Conservation (phyloP, 1,284 basidiomycete species). For the Ustilago shanxiensis region DNA sequence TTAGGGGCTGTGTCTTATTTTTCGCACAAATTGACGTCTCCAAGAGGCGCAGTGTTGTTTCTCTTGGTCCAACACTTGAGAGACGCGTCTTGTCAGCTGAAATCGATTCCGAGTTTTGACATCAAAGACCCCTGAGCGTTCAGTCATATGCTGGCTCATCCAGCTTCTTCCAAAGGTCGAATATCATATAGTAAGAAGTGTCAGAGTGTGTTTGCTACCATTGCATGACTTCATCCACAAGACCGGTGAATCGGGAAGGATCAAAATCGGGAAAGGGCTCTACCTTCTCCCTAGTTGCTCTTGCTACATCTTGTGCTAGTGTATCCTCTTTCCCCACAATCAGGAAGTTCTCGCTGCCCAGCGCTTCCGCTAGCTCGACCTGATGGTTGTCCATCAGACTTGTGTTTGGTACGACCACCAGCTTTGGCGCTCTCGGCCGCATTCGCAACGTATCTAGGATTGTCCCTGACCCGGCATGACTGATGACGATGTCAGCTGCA, state of each 20-base stretch:
- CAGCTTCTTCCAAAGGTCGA: background rate
- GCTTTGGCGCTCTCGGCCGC: constrained; percentile 73
- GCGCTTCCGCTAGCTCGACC: constrained; percentile 82
- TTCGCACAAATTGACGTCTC: constrained; percentile 25
- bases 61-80: constrained; percentile 19
- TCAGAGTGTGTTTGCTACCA: constrained; percentile 5
- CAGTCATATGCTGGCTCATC: background rate
- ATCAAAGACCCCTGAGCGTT: constrained; percentile 24
- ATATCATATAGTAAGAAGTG: background rate
- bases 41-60: background rate
- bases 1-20: constrained; percentile 5
- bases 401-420: constrained; percentile 90
- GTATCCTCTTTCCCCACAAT: constrained; percentile 31
- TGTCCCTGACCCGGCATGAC: constrained; percentile 95
- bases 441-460: constrained; percentile 86
- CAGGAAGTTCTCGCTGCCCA: constrained; percentile 69
- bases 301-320: constrained; percentile 26
- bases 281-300: constrained; percentile 6
- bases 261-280: constrained; percentile 46
- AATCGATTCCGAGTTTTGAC: background rate
- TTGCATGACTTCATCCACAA: constrained; percentile 39
- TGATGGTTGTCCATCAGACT: constrained; percentile 94
- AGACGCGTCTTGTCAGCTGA: constrained; percentile 21
- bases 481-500: constrained; percentile 82
- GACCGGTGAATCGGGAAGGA: constrained; percentile 29